Percentiles rank a stretch among this genome's conserved stretches.
phyloP scores from a whole-genome alignment of 1,139 yeast species.

The Taphrina sp. region DNA sequence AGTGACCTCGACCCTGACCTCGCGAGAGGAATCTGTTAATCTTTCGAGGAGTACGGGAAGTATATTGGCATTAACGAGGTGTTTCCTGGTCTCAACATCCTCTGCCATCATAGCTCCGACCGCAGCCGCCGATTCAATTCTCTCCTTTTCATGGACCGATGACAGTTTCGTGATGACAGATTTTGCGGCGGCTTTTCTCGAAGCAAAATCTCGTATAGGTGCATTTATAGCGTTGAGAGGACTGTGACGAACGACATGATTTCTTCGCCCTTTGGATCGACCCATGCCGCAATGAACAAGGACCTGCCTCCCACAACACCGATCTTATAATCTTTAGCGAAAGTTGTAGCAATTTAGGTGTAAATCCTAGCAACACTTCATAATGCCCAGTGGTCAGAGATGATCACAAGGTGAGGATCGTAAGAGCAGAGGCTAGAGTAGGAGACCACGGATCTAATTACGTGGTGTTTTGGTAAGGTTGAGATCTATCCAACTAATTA shows the following conservation, averaged over 20 bases:
- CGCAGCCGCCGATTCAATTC: slow-evolving; percentile 74
- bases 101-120: slow-evolving; percentile 65
- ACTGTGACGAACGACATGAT: slow-evolving; percentile 1
- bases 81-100: slow-evolving; percentile 60
- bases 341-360: no score
- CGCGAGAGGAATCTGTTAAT: slow-evolving; percentile 66
- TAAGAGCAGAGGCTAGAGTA: no score
- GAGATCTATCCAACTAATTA: no score
- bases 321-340: no score
- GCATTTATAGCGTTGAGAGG: background rate
- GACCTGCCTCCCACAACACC: no score
- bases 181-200: slow-evolving; percentile 1
- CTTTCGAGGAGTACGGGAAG: slow-evolving; percentile 63
- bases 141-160: slow-evolving; percentile 66
- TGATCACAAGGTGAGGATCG: no score
- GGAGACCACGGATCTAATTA: no score
- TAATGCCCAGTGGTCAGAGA: no score
- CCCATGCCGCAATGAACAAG: no score
- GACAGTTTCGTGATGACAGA: slow-evolving; percentile 16
- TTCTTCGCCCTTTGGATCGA: slow-evolving; percentile 9
- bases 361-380: no score
- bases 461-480: no score
- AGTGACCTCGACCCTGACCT: slow-evolving; percentile 72
- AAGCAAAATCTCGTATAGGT: background rate
- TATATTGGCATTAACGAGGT: slow-evolving; percentile 68